Conservation (phyloP, 2,329 filamentous ascomycete species). For the Fusarium sp. region DNA sequence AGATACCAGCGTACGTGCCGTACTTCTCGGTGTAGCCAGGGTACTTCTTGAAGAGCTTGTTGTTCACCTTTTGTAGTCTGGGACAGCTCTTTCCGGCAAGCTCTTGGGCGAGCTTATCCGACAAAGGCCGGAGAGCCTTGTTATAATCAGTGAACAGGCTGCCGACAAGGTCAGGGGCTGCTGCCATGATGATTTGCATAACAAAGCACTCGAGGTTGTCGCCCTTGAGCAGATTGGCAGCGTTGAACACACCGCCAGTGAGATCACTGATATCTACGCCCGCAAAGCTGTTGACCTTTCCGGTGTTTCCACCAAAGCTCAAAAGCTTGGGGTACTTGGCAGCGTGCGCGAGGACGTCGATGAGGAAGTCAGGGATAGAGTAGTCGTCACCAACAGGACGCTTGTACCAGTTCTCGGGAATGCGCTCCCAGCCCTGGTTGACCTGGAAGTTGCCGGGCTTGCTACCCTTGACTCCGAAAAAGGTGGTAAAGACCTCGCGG, state of each 20-base stretch:
- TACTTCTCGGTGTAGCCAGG: conserved; percentile 22
- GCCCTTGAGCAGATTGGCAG: conserved; percentile 55
- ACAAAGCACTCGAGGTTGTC: conserved; percentile 61
- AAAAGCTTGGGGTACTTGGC: conserved; percentile 5
- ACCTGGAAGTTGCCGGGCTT: conserved; percentile 23
- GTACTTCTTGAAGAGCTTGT: conserved; percentile 13
- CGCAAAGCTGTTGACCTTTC: conserved; percentile 4
- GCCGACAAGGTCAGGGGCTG: conserved; percentile 10
- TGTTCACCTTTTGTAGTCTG: conserved; percentile 5
- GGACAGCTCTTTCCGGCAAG: conserved; percentile 3
- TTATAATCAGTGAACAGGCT: conserved; percentile 17
- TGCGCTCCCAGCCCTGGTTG: conserved; percentile 18
- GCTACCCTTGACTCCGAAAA: conserved; percentile 8
- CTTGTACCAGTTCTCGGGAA: conserved; percentile 17
- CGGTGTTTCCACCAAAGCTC: conserved; percentile 7
- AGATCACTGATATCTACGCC: conserved; percentile 41
- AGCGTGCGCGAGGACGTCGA: conserved; percentile 11
- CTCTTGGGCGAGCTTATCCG: conserved; percentile 3
- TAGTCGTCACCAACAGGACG: conserved; percentile 2
- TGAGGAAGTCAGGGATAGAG: conserved; percentile 1
- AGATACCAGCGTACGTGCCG: conserved; percentile 22
- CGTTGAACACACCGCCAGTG: conserved; percentile 60
- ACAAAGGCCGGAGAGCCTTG: conserved; percentile 1
- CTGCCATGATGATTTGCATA: conserved; percentile 49
- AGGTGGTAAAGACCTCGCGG: conserved; percentile 7